Evolutionary conservation across 179 eudicot genomes (phyloP), one percentile per base, ranked within the genome.

Genomic region (Dionaea muscipula): DNA sequence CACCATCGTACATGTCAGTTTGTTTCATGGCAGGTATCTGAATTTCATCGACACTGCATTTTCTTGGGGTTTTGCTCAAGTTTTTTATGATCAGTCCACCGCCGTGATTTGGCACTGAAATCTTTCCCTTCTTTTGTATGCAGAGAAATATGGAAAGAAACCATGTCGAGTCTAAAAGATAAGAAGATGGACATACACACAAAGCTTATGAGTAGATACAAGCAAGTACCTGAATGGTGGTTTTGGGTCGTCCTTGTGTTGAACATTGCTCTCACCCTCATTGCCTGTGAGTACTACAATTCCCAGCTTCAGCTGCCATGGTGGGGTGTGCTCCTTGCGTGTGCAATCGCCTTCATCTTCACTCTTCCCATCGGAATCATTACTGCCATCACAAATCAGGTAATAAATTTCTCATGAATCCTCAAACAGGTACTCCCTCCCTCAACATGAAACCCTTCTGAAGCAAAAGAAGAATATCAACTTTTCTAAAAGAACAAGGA

Each of bases 251-350:
- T 91, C 20, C 78, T 91, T 26, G 70, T 74, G 2, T 66, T 62
- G 11, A 91, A 82, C 62, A 71, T 91, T 31, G 78, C 69, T 12
- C 70, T 68, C 25, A 87, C 98, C 38, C 67, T 91, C 35, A 75
- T 84, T 47, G 98, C 94, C 0, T 91, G 95, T 10, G 95, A 91
- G 70, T 84, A 84, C 47, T 87, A 82, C 77, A 81, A 75, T 25
- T 84, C 83, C 0, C 98, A 91, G 43, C 98, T 91, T 47, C 98
- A 87, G 67, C 53, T 91, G 51, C 96, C 98, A 10, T 91, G 98
- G 98, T 91, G 96, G 98, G 98, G 98, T 33, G 96, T 91, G 14
- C 15, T 91, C 24, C 72, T 91, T 49, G 96, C 98, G 5, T 91
- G 98, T 47, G 69, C 56, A 22, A 80, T 91, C 51, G 91, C 96